These are phyloP conservation scores for Chaetomium sp. DNA, from an alignment of 2,329 filamentous ascomycete genomes.

Conservation along the genomic window DNA sequence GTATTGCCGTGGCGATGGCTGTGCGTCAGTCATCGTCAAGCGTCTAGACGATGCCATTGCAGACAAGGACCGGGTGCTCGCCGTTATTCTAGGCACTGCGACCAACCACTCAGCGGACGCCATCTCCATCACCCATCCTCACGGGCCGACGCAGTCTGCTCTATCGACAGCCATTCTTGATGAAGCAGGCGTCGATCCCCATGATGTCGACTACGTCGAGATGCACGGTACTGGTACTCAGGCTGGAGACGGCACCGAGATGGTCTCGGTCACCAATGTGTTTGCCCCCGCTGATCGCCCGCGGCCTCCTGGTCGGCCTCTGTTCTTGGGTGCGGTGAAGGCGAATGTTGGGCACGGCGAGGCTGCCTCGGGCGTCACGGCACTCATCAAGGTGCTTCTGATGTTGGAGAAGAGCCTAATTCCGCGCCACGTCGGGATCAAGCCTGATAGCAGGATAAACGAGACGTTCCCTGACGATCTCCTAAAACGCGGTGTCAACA, in stretches of 20 bases:
- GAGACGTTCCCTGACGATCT: conserved; percentile 52
- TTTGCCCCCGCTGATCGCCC: conserved; percentile 44
- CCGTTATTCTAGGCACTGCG: conserved; percentile 64
- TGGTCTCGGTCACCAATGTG: conserved; percentile 62
- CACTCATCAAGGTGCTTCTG: conserved; percentile 57
- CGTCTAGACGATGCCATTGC: conserved; percentile 69
- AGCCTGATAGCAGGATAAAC: conserved; percentile 49
- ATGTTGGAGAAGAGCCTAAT: conserved; percentile 59
- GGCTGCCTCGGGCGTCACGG: conserved; percentile 54
- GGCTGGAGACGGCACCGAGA: conserved; percentile 76
- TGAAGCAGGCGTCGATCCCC: conserved; percentile 66
- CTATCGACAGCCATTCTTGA: conserved; percentile 65
- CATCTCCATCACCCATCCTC: conserved; percentile 77
- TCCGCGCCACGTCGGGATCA: conserved; percentile 62
- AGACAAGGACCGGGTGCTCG: conserved; percentile 72
- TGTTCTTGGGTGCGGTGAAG: conserved; percentile 59
- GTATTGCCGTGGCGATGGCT: conserved; percentile 73
- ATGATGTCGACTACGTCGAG: conserved; percentile 76
- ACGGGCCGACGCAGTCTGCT: conserved; percentile 66
- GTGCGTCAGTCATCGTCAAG: conserved; percentile 70
- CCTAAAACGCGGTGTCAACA: conserved; percentile 50
- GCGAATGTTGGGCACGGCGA: conserved; percentile 59
- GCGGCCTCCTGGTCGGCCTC: conserved; percentile 42
- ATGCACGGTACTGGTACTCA: conserved; percentile 89
- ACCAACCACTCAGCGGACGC: conserved; percentile 80